Base-by-base conservation (phyloP, 2,329 filamentous ascomycete species). In the Neofusicoccum ribis region DNA sequence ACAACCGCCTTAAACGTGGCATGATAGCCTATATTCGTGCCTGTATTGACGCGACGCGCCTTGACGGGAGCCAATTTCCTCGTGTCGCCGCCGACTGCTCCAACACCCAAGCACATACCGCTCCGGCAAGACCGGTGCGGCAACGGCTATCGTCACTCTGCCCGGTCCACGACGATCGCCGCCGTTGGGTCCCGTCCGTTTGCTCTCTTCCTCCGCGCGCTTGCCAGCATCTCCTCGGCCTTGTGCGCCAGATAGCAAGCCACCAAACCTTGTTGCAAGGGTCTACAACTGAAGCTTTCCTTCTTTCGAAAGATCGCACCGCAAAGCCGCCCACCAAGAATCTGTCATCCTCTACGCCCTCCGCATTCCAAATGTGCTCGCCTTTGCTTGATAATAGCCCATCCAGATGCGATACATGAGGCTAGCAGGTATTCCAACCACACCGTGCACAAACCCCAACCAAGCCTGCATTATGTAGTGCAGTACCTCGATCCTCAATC, bases 201-300 rank as follows among this genome's bases (percentile, higher is more conserved):
- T 54, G 51, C n/a, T 15, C 14, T 39, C 37, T 39, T 41, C 37
- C 37, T n/a, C n/a, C 27, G 3, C 11, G 20, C n/a, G 37, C 37
- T 31, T 11, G 6, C 5, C 51, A 7, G 36, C 17, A 46, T 34
- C 15, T 5, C 9, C 41, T 17, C 15, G 7, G 15, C 5, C 43
- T 60, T 60, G 56, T 60, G 43, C 56, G 27, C 41, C 43, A 17
- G 36, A 36, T 15, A 60, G 41, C 56, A 60, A 37, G 41, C 41
- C 43, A 47, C 56, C 56, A 37, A 60, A 36, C 56, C n/a, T 23
- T 36, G 6, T 15, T 47, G 41, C 43, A 47, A 27, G 27, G 39
- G 37, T 47, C 34, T 43, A 20, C 54, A 44, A 31, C 39, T 41
- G 54, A 44, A n/a, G n/a, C 41, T 47, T 36, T 47, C n/a, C 56